A percentile compares a stretch with the other conserved stretches of the same genome.
These are phyloP conservation scores for Capsaspora owczarzaki DNA, from an alignment of 78 protist species.

Conservation along the genomic window DNA sequence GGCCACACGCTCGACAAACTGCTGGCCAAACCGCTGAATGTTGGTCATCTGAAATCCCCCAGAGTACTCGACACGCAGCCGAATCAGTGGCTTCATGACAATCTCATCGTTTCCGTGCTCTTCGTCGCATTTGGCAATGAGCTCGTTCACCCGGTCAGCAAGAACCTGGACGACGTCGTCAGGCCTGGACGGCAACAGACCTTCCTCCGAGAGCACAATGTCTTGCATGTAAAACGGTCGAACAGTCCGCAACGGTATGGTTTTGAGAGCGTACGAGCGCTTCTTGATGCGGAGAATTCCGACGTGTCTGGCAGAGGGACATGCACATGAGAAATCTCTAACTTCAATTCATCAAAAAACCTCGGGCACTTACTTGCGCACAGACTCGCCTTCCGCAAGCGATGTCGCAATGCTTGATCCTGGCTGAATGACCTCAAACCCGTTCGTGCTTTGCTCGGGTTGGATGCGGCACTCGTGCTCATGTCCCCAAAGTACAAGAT, in stretches of 20 bases:
- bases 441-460: neutral
- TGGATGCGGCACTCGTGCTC: constrained; percentile 79
- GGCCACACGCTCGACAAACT: constrained; percentile 59
- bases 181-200: too few species aligned
- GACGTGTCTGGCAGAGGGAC: constrained; percentile 33
- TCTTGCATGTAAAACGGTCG: constrained; percentile 61
- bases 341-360: neutral
- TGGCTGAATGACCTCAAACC: constrained; percentile 72
- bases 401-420: constrained; percentile 87
- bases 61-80: constrained; percentile 42
- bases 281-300: constrained; percentile 59
- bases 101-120: too few species aligned
- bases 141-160: too few species aligned
- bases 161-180: too few species aligned
- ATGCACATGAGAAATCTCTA: neutral
- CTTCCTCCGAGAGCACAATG: constrained; percentile 22
- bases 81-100: too few species aligned
- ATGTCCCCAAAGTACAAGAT: constrained; percentile 96
- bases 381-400: constrained; percentile 70
- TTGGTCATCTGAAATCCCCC: constrained; percentile 47
- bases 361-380: constrained; percentile 53
- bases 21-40: constrained; percentile 62
- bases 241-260: constrained; percentile 40
- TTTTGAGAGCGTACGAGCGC: constrained; percentile 28
- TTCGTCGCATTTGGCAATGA: too few species aligned